These are phyloP conservation scores for Silene vulgaris DNA, from an alignment of 179 eudicot genomes.

Conservation along the genomic window DNA sequence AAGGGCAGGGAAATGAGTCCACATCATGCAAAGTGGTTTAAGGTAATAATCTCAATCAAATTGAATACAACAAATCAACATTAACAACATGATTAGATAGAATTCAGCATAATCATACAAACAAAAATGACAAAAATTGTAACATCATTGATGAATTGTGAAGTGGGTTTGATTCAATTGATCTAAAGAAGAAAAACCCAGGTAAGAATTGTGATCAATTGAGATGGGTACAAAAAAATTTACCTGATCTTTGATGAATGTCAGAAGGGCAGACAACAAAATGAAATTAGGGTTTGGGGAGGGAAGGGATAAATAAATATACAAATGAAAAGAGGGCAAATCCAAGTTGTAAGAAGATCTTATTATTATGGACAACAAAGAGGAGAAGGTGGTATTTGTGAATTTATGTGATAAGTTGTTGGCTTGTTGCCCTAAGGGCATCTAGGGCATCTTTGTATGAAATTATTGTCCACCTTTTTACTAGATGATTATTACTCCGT, in stretches of 20 bases:
- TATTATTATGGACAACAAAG: conserved; percentile 22
- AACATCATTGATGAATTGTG: conserved; percentile 17
- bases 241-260: conserved; percentile 39
- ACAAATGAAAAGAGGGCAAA: conserved; percentile 22
- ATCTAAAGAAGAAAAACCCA: conserved; percentile 27
- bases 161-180: conserved; percentile 22
- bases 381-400: not conserved
- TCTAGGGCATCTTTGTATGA: too few relatives aligned
- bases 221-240: conserved; percentile 15
- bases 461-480: too few relatives aligned
- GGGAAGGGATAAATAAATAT: conserved; percentile 17
- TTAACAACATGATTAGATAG: conserved; percentile 24
- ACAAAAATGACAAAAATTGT: conserved; percentile 6
- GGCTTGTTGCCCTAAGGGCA: not conserved
- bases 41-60: conserved; percentile 22
- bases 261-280: conserved; percentile 14
- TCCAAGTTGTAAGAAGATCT: conserved; percentile 26
- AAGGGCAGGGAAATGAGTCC: conserved; percentile 9
- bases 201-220: conserved; percentile 29
- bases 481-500: too few relatives aligned
- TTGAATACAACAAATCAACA: conserved; percentile 19
- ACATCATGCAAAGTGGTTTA: conserved; percentile 25
- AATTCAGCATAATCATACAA: conserved; percentile 26
- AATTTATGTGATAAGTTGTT: conserved; percentile 7
- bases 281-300: conserved; percentile 42